Evolutionary conservation across 2,329 filamentous ascomycete species (phyloP).

Genomic region (Thielaviopsis punctulata): DNA sequence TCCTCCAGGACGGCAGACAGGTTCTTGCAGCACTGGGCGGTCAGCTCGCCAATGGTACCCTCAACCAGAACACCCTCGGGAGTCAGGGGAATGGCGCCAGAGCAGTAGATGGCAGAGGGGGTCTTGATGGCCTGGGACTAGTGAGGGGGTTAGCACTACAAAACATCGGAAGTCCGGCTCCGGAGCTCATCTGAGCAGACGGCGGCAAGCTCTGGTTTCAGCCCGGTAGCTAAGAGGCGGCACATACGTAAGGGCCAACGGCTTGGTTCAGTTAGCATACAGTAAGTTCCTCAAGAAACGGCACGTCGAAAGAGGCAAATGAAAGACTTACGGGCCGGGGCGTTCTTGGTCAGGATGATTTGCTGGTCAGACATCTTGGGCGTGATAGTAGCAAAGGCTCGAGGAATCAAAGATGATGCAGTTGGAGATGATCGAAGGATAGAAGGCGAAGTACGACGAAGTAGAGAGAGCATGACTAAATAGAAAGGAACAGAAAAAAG

Average conservation of each 20-base stretch:
- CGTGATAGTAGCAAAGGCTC: conserved; percentile 3
- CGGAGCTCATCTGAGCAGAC: not conserved
- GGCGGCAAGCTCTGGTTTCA: no score
- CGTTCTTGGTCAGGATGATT: conserved; percentile 40
- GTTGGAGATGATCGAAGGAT: not conserved
- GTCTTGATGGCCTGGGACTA: conserved; percentile 53
- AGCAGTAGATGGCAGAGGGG: conserved; percentile 47
- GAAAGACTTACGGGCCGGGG: conserved; percentile 34
- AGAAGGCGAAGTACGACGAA: not conserved
- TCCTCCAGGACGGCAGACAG: conserved; percentile 68
- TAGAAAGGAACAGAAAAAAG: not conserved
- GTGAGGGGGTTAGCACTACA: conserved; percentile 4
- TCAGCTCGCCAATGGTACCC: conserved; percentile 47
- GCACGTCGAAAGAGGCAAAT: not conserved
- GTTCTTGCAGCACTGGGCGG: conserved; percentile 51
- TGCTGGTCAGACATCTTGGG: conserved; percentile 10
- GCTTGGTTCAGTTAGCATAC: conserved; percentile 23
- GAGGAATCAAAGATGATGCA: not conserved
- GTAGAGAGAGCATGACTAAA: not conserved
- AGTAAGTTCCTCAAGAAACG: not conserved
- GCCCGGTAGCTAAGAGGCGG: not conserved
- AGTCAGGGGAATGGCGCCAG: conserved; percentile 55
- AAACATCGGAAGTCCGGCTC: not conserved
- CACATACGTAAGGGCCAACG: conserved; percentile 45
- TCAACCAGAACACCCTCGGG: conserved; percentile 36